These are phyloP conservation scores for Rhizophagus prolifer DNA, from an alignment of 192 early-diverging fungal species.

Conservation along the genomic window DNA sequence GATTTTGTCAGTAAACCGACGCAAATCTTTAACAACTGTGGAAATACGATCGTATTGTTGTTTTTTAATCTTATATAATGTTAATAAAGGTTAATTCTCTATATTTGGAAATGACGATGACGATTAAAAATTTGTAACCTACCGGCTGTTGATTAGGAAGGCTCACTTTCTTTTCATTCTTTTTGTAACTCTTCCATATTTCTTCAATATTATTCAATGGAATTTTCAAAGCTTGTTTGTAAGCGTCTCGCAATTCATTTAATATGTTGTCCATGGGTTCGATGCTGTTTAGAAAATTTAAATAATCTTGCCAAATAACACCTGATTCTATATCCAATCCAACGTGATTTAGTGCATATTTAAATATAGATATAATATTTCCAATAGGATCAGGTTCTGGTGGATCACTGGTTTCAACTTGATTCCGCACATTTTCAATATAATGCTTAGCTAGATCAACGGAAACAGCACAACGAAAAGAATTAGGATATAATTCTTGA, in stretches of 20 bases:
- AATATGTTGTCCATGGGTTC: conserved; percentile 89
- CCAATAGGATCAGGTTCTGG: conserved; percentile 58
- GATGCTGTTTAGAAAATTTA: conserved; percentile 70
- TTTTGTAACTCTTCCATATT: conserved; percentile 75
- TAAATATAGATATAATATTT: conserved; percentile 80
- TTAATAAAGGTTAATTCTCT: conserved; percentile 8
- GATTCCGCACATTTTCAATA: conserved; percentile 82
- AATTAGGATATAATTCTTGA: conserved; percentile 81
- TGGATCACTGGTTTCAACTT: conserved; percentile 48
- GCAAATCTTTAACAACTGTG: conserved; percentile 78
- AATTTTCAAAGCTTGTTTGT: conserved; percentile 82
- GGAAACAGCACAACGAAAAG: conserved; percentile 75
- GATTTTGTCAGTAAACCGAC: conserved; percentile 75
- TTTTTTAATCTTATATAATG: conserved; percentile 74
- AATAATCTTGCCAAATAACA: conserved; percentile 84
- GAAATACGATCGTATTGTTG: conserved; percentile 81
- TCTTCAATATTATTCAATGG: conserved; percentile 86
- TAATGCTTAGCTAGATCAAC: conserved; percentile 91
- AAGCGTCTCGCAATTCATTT: conserved; percentile 79
- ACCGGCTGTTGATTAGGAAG: conserved; percentile 78
- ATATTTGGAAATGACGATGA: neutral
- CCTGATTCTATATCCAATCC: conserved; percentile 89
- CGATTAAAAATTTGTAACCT: conserved; percentile 24
- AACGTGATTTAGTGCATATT: conserved; percentile 85
- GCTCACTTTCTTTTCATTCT: conserved; percentile 93